Evolutionary conservation across 208 protist species (phyloP).

Genomic region (Entamoeba moshkovskii): DNA sequence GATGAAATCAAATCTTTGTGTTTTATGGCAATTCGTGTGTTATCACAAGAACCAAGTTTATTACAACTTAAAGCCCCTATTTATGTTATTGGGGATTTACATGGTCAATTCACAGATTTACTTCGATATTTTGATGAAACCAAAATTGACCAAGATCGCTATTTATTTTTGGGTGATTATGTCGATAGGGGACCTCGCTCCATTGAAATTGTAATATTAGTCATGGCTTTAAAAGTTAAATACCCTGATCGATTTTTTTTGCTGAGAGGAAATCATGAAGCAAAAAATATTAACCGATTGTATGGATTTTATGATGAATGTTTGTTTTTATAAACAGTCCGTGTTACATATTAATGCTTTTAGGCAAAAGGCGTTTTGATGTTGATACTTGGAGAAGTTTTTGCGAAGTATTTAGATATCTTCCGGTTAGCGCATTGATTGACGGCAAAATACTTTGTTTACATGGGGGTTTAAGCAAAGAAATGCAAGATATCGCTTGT

Average conservation of each 20-base stretch:
- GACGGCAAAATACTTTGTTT: conserved; percentile 98
- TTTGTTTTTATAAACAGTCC: conserved; percentile 2
- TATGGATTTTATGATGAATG: conserved; percentile 99
- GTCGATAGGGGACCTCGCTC: conserved; percentile 93
- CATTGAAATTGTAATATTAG: conserved; percentile 81
- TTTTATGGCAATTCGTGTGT: not conserved
- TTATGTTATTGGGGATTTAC: conserved; percentile 71
- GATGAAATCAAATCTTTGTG: not conserved
- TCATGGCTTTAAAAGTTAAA: conserved; percentile 40
- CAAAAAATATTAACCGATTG: conserved; percentile 82
- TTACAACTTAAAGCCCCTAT: not conserved
- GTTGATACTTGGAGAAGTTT: not conserved
- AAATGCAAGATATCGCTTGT: conserved; percentile 79
- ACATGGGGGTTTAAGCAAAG: conserved; percentile 83
- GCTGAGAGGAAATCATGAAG: conserved; percentile 95
- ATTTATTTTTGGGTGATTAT: conserved; percentile 99
- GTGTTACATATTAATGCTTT: not conserved
- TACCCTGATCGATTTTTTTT: conserved; percentile 80
- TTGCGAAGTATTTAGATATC: conserved; percentile 75
- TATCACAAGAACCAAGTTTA: not conserved
- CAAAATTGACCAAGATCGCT: conserved; percentile 88
- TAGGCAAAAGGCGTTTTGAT: not conserved
- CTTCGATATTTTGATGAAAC: conserved; percentile 95
- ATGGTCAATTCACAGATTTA: conserved; percentile 98
- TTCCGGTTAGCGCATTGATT: conserved; percentile 91